Evolutionary conservation across 2,329 filamentous ascomycete genomes (phyloP).

Genomic region (Pezicula carpinea): DNA sequence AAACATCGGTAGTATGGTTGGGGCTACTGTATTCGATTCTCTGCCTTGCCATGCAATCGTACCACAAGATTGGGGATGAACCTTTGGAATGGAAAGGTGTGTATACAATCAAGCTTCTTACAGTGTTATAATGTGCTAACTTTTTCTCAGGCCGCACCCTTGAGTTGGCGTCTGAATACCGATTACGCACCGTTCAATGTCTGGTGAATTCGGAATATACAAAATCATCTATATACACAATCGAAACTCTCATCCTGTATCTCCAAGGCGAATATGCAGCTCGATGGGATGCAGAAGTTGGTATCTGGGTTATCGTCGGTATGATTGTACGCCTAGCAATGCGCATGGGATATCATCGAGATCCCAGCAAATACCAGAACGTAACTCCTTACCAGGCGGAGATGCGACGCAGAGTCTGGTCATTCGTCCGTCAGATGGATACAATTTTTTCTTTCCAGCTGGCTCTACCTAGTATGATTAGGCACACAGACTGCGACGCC

Average conservation of each 20-base stretch:
- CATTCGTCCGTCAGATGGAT: conserved; percentile 68
- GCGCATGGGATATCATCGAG: conserved; percentile 62
- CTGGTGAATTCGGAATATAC: conserved; percentile 74
- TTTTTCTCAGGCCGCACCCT: conserved; percentile 35
- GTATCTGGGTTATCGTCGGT: conserved; percentile 44
- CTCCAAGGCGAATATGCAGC: conserved; percentile 71
- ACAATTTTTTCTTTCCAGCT: conserved; percentile 73
- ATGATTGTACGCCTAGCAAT: conserved; percentile 51
- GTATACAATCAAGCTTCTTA: conserved; percentile 14
- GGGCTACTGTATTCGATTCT: conserved; percentile 73
- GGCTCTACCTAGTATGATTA: conserved; percentile 59
- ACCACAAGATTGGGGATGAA: conserved; percentile 74
- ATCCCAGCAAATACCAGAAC: conserved; percentile 67
- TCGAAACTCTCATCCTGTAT: conserved; percentile 76
- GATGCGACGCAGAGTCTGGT: conserved; percentile 66
- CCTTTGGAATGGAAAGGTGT: conserved; percentile 71
- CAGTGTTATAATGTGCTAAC: conserved; percentile 35
- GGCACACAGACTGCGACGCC: conserved; percentile 70
- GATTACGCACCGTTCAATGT: conserved; percentile 71
- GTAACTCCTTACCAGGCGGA: conserved; percentile 74
- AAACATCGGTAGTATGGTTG: conserved; percentile 73
- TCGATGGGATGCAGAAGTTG: conserved; percentile 65
- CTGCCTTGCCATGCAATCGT: conserved; percentile 73
- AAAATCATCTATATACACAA: conserved; percentile 65
- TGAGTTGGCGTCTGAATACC: conserved; percentile 59